Base-by-base conservation (phyloP, 129 eudicot genomes). In the Ambrosia trifida region DNA sequence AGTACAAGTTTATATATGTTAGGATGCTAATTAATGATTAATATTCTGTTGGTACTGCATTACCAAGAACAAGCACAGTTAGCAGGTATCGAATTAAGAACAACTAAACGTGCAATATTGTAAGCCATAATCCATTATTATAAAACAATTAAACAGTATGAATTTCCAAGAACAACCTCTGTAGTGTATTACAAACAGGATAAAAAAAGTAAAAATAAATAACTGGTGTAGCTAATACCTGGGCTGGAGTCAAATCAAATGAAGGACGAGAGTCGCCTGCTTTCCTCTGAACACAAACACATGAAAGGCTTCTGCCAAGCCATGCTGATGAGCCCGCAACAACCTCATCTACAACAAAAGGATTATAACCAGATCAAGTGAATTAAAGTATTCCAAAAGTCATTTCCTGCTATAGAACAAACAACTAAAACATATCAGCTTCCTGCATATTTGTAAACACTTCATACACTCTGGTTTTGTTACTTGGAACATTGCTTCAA, bases 311-410 rank as follows among this genome's bases (percentile, higher is more conserved):
- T 82, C 87, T 87, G 14, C 99, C 99, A 63, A 94, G 89, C 99
- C 99, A 94, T 69, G 99, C 99, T 72, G 99, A 89, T 71, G 99
- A 94, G 51, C 99, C 97, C 36, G 97, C 97, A 68, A 84, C 99
- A 74, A 90, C 99, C 83, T 94, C 98, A 72, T 81, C 97, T 90
- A 74, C 69, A 64, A 78, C 64, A 82, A 73, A 75, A 74, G 58
- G 78, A 64, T 63, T 56, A 32, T 77, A 57, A 76, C 71, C 40
- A 57, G 65, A 73, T 49, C 52, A 61, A 44, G 36, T 54, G 51
- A 72, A 28, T 46, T 61, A 12, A 17, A 41, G 65, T 47, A 17
- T 60, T 38, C 14, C 45, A 4, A 10, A 74, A 36, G 12, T 66
- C 47, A 59, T 7, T 24, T 13, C 17, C 24, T 62, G 49, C 77